Evolutionary conservation across 768 basidiomycete species (phyloP), one percentile per base, ranked within the genome.

Genomic region (Myochromella boudieri): DNA sequence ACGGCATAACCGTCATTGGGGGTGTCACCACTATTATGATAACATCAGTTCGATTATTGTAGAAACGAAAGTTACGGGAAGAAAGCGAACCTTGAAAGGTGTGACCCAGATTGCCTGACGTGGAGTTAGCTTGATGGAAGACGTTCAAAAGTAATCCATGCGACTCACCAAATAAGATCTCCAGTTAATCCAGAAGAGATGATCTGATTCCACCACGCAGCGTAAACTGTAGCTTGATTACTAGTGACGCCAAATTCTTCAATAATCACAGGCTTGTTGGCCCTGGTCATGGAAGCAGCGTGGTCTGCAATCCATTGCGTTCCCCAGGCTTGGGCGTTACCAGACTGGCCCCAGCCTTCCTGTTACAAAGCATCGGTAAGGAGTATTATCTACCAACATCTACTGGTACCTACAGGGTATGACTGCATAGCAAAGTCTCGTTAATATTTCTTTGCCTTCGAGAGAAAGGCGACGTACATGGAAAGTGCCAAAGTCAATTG

Each of bases 401-500:
- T 40, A 24, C 21, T 31, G 9, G 6, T 46, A n/a, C 62, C 26
- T 51, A 66, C 68, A 20, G 68, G 65, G 54, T 68, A 72, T 24
- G 68, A 58, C 69, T 72, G 42, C n/a, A 50, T 2, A n/a, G 17
- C n/a, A n/a, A 41, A 44, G 12, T 25, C 15, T 2, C 18, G 8
- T 44, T 27, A 20, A 34, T 12, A 15, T 12, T 15, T 44, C 18
- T 38, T 25, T 28, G 11, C 6, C 26, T 14, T 6, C 20, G 12
- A 36, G 27, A 32, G n/a, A n/a, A n/a, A n/a, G n/a, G n/a, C n/a
- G n/a, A n/a, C n/a, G n/a, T n/a, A n/a, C 81, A 51, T 86, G 85
- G 64, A 80, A 77, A 12, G 85, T 86, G 6, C 82, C 84, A 55
- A 82, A 86, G 60, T 85, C 84, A 45, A 85, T 57, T 15, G 78